phyloP scores from a whole-genome alignment of 78 protist genomes.

The Protostelium mycophagum region DNA sequence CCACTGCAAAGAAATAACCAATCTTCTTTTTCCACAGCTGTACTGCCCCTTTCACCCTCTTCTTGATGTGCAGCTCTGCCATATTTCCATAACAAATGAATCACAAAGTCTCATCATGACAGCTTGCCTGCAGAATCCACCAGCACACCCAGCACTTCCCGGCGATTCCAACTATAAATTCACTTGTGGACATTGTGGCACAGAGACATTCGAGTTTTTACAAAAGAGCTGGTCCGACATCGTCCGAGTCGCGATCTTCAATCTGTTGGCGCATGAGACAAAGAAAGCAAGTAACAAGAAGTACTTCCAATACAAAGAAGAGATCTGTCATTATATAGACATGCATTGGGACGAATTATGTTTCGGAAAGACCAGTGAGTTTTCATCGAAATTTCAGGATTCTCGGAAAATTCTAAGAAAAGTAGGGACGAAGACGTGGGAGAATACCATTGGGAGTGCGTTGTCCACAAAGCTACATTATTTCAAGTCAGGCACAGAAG shows the following conservation, averaged over 20 bases:
- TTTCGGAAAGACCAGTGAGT: not conserved
- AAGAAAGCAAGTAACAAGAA: not conserved
- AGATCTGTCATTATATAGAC: not conserved
- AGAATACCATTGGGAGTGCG: not conserved
- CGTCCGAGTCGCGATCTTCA: not conserved
- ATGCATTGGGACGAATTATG: not conserved
- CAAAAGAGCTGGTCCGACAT: not conserved
- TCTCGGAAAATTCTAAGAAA: not conserved
- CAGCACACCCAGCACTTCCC: not conserved
- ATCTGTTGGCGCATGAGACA: not conserved
- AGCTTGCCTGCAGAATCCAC: not conserved
- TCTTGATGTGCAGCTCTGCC: too few species aligned
- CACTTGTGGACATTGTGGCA: not conserved
- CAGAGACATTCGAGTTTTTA: not conserved
- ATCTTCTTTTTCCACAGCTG: too few species aligned
- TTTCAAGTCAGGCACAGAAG: not conserved
- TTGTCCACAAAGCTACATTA: not conserved
- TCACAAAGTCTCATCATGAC: too few species aligned
- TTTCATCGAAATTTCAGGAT: not conserved
- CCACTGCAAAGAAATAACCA: too few species aligned
- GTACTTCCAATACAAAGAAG: not conserved
- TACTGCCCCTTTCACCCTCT: too few species aligned
- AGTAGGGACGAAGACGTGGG: constrained; percentile 1
- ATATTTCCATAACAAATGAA: too few species aligned
- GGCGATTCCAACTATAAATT: not conserved